Base-by-base conservation (phyloP, 495 filamentous ascomycete species). In the Halenospora varia region DNA sequence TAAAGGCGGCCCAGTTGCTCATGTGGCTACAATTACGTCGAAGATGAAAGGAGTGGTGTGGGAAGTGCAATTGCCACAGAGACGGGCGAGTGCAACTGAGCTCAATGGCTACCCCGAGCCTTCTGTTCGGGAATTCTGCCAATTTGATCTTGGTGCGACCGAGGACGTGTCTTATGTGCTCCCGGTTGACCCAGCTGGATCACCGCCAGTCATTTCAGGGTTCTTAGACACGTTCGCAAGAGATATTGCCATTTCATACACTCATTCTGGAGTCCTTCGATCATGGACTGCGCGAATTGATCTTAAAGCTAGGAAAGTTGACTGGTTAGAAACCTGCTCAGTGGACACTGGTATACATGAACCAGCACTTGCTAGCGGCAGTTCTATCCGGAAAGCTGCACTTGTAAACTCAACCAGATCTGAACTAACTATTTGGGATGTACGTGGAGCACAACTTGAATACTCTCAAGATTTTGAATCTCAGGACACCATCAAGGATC, bases 361-460 rank as follows among this genome's bases (percentile, higher is more conserved):
- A 49, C 88, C 87, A 25, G 86, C 88, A 0, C 76, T 96, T 13
- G 89, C 87, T 19, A 96, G 90, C 67, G 90, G 88, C 10, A 96
- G 87, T 68, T 90, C 85, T 15, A 88, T 92, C 61, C 83, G 90
- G 54, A 97, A 94, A 69, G 88, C 89, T 19, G 92, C 92, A 2
- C 71, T 96, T 3, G 89, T 95, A 40, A 87, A 92, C 66, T 71
- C 82, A 8, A 72, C 76, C 19, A 81, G 84, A 49, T 90, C 86
- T n/a, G 82, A 84, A 50, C 69, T 97, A 55, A 94, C 90, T 0
- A 95, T 97, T 53, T 97, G 93, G 93, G 92, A 96, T 67, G 88
- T 88, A 3, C 82, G 85, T 61, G 89, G 87, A 48, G 83, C 83
- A 1, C 87, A 90, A 66, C 75, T 97, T 1, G 93, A 97, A 69